Evolutionary conservation across 1,284 basidiomycete species (phyloP).

Genomic region (Naganishia sp.): DNA sequence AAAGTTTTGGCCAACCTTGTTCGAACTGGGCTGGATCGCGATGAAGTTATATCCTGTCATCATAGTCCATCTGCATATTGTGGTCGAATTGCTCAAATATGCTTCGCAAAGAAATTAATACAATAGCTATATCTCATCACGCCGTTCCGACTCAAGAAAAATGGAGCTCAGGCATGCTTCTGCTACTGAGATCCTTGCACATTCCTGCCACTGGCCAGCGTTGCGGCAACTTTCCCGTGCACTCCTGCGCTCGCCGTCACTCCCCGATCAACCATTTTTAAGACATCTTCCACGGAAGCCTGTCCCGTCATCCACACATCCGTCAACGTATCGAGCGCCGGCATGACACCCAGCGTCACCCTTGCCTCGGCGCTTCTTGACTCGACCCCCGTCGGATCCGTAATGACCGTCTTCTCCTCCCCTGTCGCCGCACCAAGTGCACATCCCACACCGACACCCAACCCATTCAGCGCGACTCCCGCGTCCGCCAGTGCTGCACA

Average conservation of each 20-base stretch:
- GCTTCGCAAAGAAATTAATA: too few species aligned
- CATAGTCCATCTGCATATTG: too few species aligned
- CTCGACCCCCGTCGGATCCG: constrained; percentile 71
- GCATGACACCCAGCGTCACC: constrained; percentile 77
- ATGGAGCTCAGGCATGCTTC: too few species aligned
- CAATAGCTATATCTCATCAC: too few species aligned
- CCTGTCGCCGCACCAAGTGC: constrained; percentile 20
- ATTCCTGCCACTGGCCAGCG: background rate
- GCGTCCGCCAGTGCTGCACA: constrained; percentile 71
- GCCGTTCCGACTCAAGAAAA: too few species aligned
- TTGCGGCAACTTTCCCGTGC: constrained; percentile 4
- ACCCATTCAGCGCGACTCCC: constrained; percentile 45
- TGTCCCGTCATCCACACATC: constrained; percentile 76
- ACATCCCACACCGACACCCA: constrained; percentile 48
- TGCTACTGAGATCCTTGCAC: too few species aligned
- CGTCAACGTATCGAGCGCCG: constrained; percentile 83
- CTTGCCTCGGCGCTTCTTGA: constrained; percentile 61
- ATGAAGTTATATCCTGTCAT: too few species aligned
- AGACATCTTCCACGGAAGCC: constrained; percentile 42
- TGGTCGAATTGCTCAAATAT: too few species aligned
- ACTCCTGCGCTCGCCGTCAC: constrained; percentile 9
- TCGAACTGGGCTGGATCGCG: too few species aligned
- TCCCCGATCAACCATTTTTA: constrained; percentile 36
- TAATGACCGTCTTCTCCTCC: constrained; percentile 45
- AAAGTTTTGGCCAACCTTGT: too few species aligned